These are phyloP conservation scores for Annulohypoxylon stygium DNA, from an alignment of 495 filamentous ascomycete species.

Conservation along the genomic window DNA sequence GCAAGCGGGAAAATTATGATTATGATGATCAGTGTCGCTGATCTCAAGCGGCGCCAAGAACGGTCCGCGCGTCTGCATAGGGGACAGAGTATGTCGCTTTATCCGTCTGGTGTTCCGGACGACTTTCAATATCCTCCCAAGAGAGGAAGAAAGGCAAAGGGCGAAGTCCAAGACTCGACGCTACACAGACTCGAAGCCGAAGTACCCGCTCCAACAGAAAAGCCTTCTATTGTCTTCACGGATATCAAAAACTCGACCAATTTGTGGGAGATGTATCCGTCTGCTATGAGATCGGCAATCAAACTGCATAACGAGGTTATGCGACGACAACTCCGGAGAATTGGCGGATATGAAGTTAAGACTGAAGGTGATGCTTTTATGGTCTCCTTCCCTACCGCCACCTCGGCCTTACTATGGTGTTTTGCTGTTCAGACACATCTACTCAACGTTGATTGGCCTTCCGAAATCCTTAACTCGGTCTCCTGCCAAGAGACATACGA, in stretches of 20 bases:
- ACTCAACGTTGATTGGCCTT: conserved; percentile 90
- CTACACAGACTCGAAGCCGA: conserved; percentile 86
- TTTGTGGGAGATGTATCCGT: conserved; percentile 95
- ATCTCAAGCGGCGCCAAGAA: conserved; percentile 83
- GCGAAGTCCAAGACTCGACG: conserved; percentile 83
- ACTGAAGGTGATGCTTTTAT: conserved; percentile 99
- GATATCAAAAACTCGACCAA: conserved; percentile 99
- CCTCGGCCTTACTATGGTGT: conserved; percentile 92
- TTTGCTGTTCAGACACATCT: conserved; percentile 92
- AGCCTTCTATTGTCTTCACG: conserved; percentile 94
- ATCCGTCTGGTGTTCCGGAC: conserved; percentile 76
- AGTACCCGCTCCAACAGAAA: conserved; percentile 89
- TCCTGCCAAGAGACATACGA: conserved; percentile 86
- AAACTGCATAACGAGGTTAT: conserved; percentile 96
- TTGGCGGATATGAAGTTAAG: conserved; percentile 98
- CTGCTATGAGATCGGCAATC: conserved; percentile 94
- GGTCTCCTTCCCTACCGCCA: conserved; percentile 97
- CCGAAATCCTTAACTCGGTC: conserved; percentile 88
- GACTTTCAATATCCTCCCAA: conserved; percentile 72
- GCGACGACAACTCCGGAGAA: conserved; percentile 90
- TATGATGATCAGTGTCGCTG: conserved; percentile 93
- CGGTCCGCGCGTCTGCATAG: conserved; percentile 71
- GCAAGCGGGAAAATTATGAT: conserved; percentile 97
- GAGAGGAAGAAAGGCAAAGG: conserved; percentile 73
- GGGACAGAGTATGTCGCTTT: conserved; percentile 82